A percentile compares a stretch with the other conserved stretches of the same genome.
Conservation (phyloP, 2,329 filamentous ascomycete genomes). For the Xylariaceae sp. region DNA sequence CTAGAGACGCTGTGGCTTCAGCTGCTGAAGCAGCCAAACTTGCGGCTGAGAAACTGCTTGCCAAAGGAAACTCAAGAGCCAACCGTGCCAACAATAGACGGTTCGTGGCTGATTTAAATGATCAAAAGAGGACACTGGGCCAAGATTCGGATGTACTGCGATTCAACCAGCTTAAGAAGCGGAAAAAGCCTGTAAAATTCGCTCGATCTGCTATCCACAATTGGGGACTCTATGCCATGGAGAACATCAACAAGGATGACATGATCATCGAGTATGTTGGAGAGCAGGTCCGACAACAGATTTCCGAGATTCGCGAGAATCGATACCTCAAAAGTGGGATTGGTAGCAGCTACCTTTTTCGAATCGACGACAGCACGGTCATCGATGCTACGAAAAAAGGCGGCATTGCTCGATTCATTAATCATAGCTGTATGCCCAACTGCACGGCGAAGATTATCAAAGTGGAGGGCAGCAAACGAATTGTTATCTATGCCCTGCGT, state of each 20-base stretch:
- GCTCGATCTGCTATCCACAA: constrained; percentile 97
- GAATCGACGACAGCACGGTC: constrained; percentile 95
- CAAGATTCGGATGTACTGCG: constrained; percentile 86
- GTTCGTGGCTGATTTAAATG: constrained; percentile 88
- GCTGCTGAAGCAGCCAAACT: constrained; percentile 67
- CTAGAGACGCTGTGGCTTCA: constrained; percentile 58
- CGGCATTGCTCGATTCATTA: constrained; percentile 97
- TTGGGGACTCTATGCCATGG: constrained; percentile 96
- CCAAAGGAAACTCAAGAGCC: constrained; percentile 85
- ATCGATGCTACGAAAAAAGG: constrained; percentile 98
- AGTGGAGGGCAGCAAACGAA: constrained; percentile 94
- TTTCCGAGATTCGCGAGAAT: constrained; percentile 91
- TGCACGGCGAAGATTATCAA: constrained; percentile 99
- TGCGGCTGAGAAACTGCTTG: constrained; percentile 70
- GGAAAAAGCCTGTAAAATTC: constrained; percentile 98
- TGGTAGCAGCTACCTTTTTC: constrained; percentile 94
- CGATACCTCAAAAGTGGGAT: constrained; percentile 94
- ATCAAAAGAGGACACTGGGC: constrained; percentile 81
- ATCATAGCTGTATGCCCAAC: constrained; percentile 96
- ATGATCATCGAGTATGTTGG: constrained; percentile 99
- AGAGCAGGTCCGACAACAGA: constrained; percentile 92
- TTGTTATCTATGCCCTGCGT: constrained; percentile 96
- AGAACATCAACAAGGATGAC: constrained; percentile 93
- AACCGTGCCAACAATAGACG: constrained; percentile 95
- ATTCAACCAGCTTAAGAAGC: constrained; percentile 98